These are phyloP conservation scores for Apiosordaria backusii DNA, from an alignment of 495 filamentous ascomycete genomes.

Conservation along the genomic window DNA sequence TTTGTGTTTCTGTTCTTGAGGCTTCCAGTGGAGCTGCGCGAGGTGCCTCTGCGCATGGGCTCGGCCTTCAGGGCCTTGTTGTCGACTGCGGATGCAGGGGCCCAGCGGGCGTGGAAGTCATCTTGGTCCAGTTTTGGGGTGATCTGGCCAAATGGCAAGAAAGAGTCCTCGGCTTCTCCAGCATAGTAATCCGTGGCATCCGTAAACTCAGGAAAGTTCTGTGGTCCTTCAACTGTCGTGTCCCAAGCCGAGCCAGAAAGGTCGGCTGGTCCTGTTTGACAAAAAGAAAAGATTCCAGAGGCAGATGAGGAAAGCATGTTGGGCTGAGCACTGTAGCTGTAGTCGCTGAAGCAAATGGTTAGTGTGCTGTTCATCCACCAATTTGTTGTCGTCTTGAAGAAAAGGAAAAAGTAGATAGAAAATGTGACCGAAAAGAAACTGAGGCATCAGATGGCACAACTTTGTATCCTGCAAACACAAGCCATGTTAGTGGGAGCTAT, in stretches of 20 bases:
- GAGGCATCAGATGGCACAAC: constrained; percentile 41
- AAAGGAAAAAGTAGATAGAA: constrained; percentile 36
- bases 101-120: constrained; percentile 46
- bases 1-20: constrained; percentile 47
- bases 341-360: constrained; percentile 48
- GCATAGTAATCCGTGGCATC: constrained; percentile 34
- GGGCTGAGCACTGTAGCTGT: constrained; percentile 44
- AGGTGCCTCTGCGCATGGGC: constrained; percentile 47
- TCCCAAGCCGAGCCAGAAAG: constrained; percentile 50
- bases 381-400: constrained; percentile 12
- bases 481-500: constrained; percentile 28
- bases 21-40: constrained; percentile 46
- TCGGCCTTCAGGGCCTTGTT: constrained; percentile 39
- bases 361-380: constrained; percentile 47
- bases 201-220: constrained; percentile 47
- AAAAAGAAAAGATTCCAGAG: constrained; percentile 51
- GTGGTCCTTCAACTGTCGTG: constrained; percentile 49
- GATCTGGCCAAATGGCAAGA: constrained; percentile 47
- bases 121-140: constrained; percentile 50
- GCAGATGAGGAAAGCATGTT: constrained; percentile 47
- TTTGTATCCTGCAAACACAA: constrained; percentile 42
- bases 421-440: constrained; percentile 20
- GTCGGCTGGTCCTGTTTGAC: constrained; percentile 53
- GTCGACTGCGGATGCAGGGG: constrained; percentile 32
- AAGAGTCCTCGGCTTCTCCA: constrained; percentile 48